Conservation (phyloP, 2,329 filamentous ascomycete species). For the Coniella lustricola region DNA sequence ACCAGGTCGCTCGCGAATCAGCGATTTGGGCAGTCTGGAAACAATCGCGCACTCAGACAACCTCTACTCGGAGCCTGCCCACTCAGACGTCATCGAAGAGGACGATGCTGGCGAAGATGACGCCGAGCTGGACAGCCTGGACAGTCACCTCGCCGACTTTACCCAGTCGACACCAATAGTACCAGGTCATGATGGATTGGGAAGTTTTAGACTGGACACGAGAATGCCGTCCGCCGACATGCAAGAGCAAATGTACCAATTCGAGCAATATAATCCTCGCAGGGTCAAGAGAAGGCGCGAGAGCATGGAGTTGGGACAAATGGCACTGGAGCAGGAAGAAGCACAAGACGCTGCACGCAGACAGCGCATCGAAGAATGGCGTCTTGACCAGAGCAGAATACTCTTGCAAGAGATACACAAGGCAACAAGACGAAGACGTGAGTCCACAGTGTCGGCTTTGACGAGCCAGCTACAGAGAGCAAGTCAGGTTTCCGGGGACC, state of each 20-base stretch:
- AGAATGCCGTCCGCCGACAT: slow-evolving; percentile 47
- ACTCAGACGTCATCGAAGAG: slow-evolving; percentile 30
- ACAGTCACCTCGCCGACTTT: slow-evolving; percentile 87
- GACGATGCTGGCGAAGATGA: slow-evolving; percentile 49
- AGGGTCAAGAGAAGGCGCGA: slow-evolving; percentile 50
- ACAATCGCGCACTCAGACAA: slow-evolving; percentile 55
- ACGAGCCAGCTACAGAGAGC: slow-evolving; percentile 22
- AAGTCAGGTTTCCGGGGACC: slow-evolving; percentile 14
- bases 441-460: slow-evolving; percentile 47
- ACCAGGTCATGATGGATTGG: slow-evolving; percentile 87
- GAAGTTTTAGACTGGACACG: slow-evolving; percentile 67
- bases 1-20: slow-evolving; percentile 64
- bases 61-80: slow-evolving; percentile 15
- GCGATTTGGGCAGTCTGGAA: slow-evolving; percentile 73
- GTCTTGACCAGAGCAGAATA: slow-evolving; percentile 79
- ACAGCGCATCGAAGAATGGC: slow-evolving; percentile 84
- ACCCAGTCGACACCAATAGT: slow-evolving; percentile 60
- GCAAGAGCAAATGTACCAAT: slow-evolving; percentile 82
- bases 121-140: slow-evolving; percentile 82
- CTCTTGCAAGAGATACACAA: slow-evolving; percentile 83
- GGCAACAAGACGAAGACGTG: slow-evolving; percentile 65
- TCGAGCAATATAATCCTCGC: slow-evolving; percentile 76
- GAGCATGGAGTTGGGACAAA: slow-evolving; percentile 43
- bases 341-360: slow-evolving; percentile 66
- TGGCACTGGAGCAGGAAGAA: slow-evolving; percentile 46